These are phyloP conservation scores for Guillardia theta DNA, from an alignment of 78 protist genomes.

Conservation along the genomic window DNA sequence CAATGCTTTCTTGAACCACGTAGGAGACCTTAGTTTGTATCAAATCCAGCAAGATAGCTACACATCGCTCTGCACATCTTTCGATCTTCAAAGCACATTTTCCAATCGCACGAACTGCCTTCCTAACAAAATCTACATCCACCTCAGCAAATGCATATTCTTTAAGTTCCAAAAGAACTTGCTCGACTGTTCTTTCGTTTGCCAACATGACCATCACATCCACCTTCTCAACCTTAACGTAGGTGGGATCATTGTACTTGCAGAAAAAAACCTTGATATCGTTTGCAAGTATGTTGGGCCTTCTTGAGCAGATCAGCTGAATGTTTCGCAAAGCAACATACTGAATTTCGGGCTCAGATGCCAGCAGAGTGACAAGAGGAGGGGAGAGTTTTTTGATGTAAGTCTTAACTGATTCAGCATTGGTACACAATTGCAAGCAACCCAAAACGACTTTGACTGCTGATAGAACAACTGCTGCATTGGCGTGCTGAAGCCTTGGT, in stretches of 20 bases:
- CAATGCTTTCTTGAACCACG: conserved; percentile 93
- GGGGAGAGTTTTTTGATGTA: background rate
- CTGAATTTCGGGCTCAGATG: conserved; percentile 91
- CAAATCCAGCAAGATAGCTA: conserved; percentile 84
- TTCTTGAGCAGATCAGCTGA: conserved; percentile 86
- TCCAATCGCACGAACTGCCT: conserved; percentile 21
- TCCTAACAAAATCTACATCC: conserved; percentile 97
- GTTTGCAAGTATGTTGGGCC: conserved; percentile 82
- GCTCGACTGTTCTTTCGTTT: conserved; percentile 82
- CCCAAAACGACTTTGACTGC: background rate
- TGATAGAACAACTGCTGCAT: conserved; percentile 93
- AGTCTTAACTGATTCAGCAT: background rate
- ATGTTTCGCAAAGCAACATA: conserved; percentile 98
- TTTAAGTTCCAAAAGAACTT: conserved; percentile 90
- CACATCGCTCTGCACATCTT: conserved; percentile 63
- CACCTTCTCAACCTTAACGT: conserved; percentile 98
- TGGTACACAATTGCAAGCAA: too few relatives aligned
- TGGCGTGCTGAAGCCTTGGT: conserved; percentile 94
- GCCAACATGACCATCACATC: conserved; percentile 91
- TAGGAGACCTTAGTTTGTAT: conserved; percentile 81
- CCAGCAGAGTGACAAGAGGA: background rate
- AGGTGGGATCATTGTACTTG: conserved; percentile 97
- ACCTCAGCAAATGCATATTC: conserved; percentile 92
- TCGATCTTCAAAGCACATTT: conserved; percentile 94
- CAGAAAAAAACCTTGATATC: conserved; percentile 58